phyloP scores from a whole-genome alignment of 1,284 basidiomycete species.

The Papiliotrema nemorosa region DNA sequence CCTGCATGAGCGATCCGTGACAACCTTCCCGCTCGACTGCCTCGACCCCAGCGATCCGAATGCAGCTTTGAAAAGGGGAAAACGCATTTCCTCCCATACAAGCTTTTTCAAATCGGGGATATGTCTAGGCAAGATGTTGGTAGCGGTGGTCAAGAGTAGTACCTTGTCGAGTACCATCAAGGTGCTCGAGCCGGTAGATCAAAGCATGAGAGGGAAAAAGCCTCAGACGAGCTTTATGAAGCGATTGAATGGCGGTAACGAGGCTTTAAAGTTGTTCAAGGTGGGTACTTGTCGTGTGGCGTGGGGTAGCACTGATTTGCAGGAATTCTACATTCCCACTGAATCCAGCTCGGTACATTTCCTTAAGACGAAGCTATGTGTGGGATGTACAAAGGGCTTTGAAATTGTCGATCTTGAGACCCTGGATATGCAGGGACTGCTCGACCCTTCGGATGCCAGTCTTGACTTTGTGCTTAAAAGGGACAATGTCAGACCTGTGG shows the following conservation, averaged over 20 bases:
- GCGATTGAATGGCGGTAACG: slow-evolving; percentile 81
- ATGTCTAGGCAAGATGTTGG: slow-evolving; percentile 88
- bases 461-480: slow-evolving; percentile 91
- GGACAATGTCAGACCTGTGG: slow-evolving; percentile 87
- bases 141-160: slow-evolving; percentile 95
- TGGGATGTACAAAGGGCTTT: slow-evolving; percentile 97
- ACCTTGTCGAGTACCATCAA: slow-evolving; percentile 97
- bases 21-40: slow-evolving; percentile 93
- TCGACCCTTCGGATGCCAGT: slow-evolving; percentile 87
- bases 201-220: slow-evolving; percentile 77
- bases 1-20: slow-evolving; percentile 91
- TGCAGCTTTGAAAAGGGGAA: slow-evolving; percentile 86
- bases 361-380: slow-evolving; percentile 94
- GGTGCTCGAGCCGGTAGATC: slow-evolving; percentile 93
- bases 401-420: slow-evolving; percentile 98
- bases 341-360: slow-evolving; percentile 97
- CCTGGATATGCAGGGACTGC: slow-evolving; percentile 90
- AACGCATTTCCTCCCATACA: slow-evolving; percentile 93
- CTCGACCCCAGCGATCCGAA: slow-evolving; percentile 86
- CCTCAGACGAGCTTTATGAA: slow-evolving; percentile 81
- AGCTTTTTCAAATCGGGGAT: slow-evolving; percentile 97
- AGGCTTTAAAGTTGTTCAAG: slow-evolving; percentile 90
- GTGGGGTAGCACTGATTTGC: background rate
- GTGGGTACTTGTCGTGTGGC: slow-evolving; percentile 53
- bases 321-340: slow-evolving; percentile 99